These are phyloP conservation scores for Globisporangium takayamanum DNA, from an alignment of 352 stramenopile genomes.

Conservation along the genomic window DNA sequence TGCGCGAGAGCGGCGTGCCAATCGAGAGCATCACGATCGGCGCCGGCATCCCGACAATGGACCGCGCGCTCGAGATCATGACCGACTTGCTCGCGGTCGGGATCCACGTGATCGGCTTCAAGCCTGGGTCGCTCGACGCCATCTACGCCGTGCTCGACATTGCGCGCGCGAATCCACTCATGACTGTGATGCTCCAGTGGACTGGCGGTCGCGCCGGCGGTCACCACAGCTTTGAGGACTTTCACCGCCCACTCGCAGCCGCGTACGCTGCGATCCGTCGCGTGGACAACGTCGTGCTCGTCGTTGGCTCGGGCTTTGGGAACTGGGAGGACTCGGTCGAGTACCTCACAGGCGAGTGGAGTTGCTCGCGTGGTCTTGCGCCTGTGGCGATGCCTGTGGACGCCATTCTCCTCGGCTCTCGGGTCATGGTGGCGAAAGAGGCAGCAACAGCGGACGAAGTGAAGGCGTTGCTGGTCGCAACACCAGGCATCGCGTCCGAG, in stretches of 20 bases:
- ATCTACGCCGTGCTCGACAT: slow-evolving; percentile 81
- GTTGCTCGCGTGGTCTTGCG: slow-evolving; percentile 29
- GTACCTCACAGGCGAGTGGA: slow-evolving; percentile 86
- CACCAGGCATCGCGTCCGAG: slow-evolving; percentile 46
- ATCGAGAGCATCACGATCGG: slow-evolving; percentile 89
- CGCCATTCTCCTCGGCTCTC: slow-evolving; percentile 75
- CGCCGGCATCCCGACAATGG: slow-evolving; percentile 72
- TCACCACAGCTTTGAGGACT: slow-evolving; percentile 88
- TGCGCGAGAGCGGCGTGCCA: slow-evolving; percentile 67
- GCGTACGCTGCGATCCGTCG: slow-evolving; percentile 76
- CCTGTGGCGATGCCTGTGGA: slow-evolving; percentile 65
- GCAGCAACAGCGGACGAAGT: slow-evolving; percentile 77
- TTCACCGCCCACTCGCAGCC: slow-evolving; percentile 66
- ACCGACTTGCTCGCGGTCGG: slow-evolving; percentile 46
- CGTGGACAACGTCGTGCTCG: slow-evolving; percentile 74
- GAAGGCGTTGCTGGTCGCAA: slow-evolving; percentile 81
- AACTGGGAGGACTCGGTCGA: slow-evolving; percentile 73
- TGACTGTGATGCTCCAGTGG: slow-evolving; percentile 87
- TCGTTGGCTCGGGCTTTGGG: slow-evolving; percentile 84
- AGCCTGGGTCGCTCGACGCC: slow-evolving; percentile 71
- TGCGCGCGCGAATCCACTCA: slow-evolving; percentile 25
- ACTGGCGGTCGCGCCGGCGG: slow-evolving; percentile 78
- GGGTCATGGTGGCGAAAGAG: slow-evolving; percentile 85
- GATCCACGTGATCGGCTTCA: slow-evolving; percentile 82
- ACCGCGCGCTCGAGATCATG: slow-evolving; percentile 80